Conservation (phyloP, 768 basidiomycete genomes). For the Mycena haematopus region DNA sequence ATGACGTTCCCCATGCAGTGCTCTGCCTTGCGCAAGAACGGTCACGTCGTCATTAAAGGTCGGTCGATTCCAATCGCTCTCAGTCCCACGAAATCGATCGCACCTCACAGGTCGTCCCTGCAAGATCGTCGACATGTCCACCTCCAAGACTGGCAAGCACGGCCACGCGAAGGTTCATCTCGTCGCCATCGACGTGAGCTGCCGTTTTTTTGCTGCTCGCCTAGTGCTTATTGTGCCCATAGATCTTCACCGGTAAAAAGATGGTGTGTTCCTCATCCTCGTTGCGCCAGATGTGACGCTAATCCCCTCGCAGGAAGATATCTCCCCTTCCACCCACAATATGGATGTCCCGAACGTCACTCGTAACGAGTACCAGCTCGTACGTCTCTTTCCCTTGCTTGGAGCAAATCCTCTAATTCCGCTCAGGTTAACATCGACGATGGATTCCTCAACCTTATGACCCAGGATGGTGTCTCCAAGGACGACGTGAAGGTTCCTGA, state of each 20-base stretch:
- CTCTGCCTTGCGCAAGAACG: constrained; percentile 93
- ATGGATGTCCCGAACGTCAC: constrained; percentile 97
- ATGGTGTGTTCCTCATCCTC: constrained; percentile 59
- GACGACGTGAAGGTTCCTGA: constrained; percentile 97
- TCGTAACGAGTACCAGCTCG: constrained; percentile 91
- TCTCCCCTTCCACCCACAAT: constrained; percentile 97
- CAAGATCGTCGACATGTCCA: constrained; percentile 99
- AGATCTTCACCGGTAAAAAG: constrained; percentile 99
- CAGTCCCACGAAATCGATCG: constrained; percentile 15
- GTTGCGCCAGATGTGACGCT: constrained; percentile 6
- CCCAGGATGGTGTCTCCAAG: constrained; percentile 76
- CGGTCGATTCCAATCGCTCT: constrained; percentile 12
- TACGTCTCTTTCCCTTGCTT: constrained; percentile 42
- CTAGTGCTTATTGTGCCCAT: constrained; percentile 27
- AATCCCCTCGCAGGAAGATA: constrained; percentile 73
- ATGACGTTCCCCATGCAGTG: constrained; percentile 90
- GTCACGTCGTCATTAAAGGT: constrained; percentile 97
- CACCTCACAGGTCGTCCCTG: constrained; percentile 76
- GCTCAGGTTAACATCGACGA: constrained; percentile 87
- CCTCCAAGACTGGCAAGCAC: constrained; percentile 99
- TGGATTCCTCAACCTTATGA: constrained; percentile 95
- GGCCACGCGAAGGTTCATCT: constrained; percentile 99
- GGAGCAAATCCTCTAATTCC: background rate
- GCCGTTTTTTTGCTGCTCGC: constrained; percentile 8
- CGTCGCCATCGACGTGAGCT: constrained; percentile 89